Percentiles rank a stretch among this genome's conserved stretches.
These are phyloP conservation scores for Heterobasidion irregulare DNA, from an alignment of 1,284 basidiomycete genomes.

Conservation along the genomic window DNA sequence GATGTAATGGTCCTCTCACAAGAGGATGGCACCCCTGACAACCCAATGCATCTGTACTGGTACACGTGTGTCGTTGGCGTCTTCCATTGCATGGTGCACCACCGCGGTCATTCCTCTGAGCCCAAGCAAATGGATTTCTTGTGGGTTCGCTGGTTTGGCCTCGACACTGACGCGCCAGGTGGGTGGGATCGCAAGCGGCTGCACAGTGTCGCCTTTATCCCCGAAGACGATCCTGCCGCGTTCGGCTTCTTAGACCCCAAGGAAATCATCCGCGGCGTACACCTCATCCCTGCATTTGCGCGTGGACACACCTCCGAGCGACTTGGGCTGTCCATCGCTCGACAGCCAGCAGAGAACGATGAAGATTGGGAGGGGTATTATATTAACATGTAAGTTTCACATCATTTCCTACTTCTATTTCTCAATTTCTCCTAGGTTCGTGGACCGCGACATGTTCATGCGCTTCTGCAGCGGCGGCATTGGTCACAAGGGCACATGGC, in stretches of 20 bases:
- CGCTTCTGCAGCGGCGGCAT: too few species aligned
- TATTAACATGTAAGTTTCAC: too few species aligned
- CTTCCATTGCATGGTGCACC: not conserved
- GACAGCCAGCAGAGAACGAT: too few species aligned
- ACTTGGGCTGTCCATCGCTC: too few species aligned
- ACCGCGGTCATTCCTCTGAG: not conserved
- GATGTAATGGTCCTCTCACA: constrained; percentile 1
- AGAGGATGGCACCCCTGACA: not conserved
- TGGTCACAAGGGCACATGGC: too few species aligned
- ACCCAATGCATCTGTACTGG: not conserved
- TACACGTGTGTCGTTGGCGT: not conserved
- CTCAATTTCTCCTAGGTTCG: too few species aligned
- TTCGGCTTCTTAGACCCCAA: not conserved
- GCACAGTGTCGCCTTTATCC: not conserved
- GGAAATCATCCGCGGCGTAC: not conserved
- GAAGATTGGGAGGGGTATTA: too few species aligned
- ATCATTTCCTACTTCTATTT: too few species aligned
- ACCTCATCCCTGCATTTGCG: not conserved
- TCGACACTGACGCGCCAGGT: not conserved
- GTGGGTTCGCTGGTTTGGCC: constrained; percentile 1
- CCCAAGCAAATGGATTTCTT: not conserved
- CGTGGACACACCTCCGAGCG: too few species aligned
- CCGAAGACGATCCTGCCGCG: not conserved
- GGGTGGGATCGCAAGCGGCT: not conserved
- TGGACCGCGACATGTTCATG: too few species aligned